phyloP scores from a whole-genome alignment of 345 rosid species.

The Melaleuca quinquenervia region DNA sequence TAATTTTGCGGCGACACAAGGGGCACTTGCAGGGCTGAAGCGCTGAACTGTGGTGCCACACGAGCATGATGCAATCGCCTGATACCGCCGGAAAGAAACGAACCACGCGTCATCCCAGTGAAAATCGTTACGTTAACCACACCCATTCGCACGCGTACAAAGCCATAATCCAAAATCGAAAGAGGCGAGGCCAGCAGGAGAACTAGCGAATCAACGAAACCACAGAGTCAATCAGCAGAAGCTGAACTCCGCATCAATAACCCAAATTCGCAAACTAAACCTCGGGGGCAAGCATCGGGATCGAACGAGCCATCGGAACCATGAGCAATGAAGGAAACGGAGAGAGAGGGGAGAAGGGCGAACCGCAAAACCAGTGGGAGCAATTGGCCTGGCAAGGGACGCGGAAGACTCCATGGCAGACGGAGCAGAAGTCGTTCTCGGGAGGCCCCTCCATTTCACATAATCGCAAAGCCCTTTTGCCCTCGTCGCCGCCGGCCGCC shows the following conservation, averaged over 20 bases:
- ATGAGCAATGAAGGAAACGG: not conserved
- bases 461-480: not conserved
- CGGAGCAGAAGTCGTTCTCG: slow-evolving; percentile 57
- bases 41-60: slow-evolving; percentile 71
- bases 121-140: not conserved
- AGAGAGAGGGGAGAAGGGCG: not conserved
- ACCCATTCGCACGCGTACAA: not conserved
- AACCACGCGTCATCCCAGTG: not conserved
- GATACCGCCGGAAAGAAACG: not conserved
- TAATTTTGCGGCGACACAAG: slow-evolving; percentile 74
- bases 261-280: not conserved
- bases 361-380: slow-evolving; percentile 98
- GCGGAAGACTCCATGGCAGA: slow-evolving; percentile 62
- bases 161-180: not conserved
- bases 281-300: not conserved
- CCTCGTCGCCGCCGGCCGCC: not conserved
- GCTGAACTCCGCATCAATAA: not conserved
- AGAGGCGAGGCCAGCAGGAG: not conserved
- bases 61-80: slow-evolving; percentile 83
- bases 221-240: not conserved
- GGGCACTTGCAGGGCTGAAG: slow-evolving; percentile 80
- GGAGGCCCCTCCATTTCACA: slow-evolving; percentile 58
- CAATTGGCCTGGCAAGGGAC: slow-evolving; percentile 89
- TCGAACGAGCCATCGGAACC: not conserved
- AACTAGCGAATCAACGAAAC: not conserved